Percentiles rank a stretch among this genome's conserved stretches.
Evolutionary conservation across 2,329 filamentous ascomycete species (phyloP).

Genomic region (Pestalotiopsis sp.): DNA sequence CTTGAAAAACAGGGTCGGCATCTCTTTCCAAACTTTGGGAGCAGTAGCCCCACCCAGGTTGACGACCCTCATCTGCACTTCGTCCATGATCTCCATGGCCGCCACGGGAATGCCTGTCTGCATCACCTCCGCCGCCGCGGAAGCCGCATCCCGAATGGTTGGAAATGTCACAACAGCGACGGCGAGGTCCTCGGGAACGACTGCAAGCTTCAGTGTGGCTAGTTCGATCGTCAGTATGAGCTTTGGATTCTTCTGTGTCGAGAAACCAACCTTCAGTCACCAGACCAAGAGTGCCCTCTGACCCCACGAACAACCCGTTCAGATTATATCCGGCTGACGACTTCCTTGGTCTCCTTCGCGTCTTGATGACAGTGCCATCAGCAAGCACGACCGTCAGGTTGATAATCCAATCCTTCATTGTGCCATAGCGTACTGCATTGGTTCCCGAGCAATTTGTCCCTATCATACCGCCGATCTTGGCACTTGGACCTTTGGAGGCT

Average conservation of each 20-base stretch:
- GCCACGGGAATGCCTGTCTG: slow-evolving; percentile 73
- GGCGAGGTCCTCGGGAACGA: slow-evolving; percentile 74
- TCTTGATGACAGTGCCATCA: slow-evolving; percentile 80
- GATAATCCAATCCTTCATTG: slow-evolving; percentile 88
- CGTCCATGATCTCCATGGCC: slow-evolving; percentile 86
- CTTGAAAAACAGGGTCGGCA: slow-evolving; percentile 82
- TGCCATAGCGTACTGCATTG: slow-evolving; percentile 80
- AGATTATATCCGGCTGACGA: slow-evolving; percentile 84
- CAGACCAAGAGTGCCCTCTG: slow-evolving; percentile 79
- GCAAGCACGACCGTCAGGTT: slow-evolving; percentile 81
- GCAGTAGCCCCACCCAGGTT: slow-evolving; percentile 74
- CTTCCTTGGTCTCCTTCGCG: slow-evolving; percentile 75
- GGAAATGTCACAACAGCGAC: slow-evolving; percentile 83
- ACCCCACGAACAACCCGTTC: slow-evolving; percentile 78
- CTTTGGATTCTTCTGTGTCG: background rate
- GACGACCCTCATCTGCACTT: slow-evolving; percentile 83
- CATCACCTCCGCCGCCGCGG: slow-evolving; percentile 76
- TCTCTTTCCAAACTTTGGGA: slow-evolving; percentile 72
- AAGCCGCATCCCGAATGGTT: slow-evolving; percentile 73
- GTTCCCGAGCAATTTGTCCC: slow-evolving; percentile 79
- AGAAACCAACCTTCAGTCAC: slow-evolving; percentile 66
- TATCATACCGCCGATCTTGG: slow-evolving; percentile 83
- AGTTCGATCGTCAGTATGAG: background rate
- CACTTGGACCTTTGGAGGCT: slow-evolving; percentile 52
- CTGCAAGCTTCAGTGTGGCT: slow-evolving; percentile 78